A percentile compares a stretch with the other conserved stretches of the same genome.
Conservation (phyloP, 352 stramenopile genomes). For the Lagenidium sp. region DNA sequence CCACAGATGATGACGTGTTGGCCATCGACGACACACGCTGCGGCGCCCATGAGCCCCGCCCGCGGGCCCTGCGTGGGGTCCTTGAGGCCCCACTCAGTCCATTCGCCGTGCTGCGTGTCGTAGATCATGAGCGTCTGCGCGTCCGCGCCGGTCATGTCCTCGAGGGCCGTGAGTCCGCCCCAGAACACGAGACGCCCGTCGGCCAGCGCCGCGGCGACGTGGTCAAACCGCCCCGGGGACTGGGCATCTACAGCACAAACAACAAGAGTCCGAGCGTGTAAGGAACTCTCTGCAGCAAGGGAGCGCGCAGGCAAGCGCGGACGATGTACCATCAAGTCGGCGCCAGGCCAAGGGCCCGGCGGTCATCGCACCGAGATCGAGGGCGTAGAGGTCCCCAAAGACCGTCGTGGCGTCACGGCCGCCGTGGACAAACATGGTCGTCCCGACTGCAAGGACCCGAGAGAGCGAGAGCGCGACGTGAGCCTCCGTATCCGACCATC, state of each 20-base stretch:
- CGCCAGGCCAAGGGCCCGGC: constrained; percentile 28
- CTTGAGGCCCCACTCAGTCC: constrained; percentile 22
- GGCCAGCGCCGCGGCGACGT: constrained; percentile 40
- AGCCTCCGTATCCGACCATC: too few relatives aligned
- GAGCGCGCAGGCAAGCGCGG: constrained; percentile 10
- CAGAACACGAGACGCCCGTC: constrained; percentile 46
- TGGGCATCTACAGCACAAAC: too few relatives aligned
- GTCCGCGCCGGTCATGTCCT: constrained; percentile 4
- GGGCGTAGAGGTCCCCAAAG: constrained; percentile 56
- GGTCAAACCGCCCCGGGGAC: constrained; percentile 40
- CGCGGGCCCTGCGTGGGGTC: constrained; percentile 20
- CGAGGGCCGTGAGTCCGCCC: constrained; percentile 45
- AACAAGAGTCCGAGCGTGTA: too few relatives aligned
- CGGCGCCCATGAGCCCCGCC: constrained; percentile 32
- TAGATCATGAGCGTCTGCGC: constrained; percentile 29
- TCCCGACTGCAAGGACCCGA: constrained; percentile 30
- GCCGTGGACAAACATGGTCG: constrained; percentile 60
- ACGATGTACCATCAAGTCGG: too few relatives aligned
- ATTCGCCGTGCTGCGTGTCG: constrained; percentile 34
- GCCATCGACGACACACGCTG: constrained; percentile 35
- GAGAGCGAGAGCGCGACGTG: too few relatives aligned
- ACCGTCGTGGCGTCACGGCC: constrained; percentile 59
- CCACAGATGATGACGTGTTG: constrained; percentile 51
- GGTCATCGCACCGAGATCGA: constrained; percentile 52
- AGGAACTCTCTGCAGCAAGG: not conserved